Evolutionary conservation across 1,284 basidiomycete species (phyloP).

Genomic region (Boletus holoroseus): DNA sequence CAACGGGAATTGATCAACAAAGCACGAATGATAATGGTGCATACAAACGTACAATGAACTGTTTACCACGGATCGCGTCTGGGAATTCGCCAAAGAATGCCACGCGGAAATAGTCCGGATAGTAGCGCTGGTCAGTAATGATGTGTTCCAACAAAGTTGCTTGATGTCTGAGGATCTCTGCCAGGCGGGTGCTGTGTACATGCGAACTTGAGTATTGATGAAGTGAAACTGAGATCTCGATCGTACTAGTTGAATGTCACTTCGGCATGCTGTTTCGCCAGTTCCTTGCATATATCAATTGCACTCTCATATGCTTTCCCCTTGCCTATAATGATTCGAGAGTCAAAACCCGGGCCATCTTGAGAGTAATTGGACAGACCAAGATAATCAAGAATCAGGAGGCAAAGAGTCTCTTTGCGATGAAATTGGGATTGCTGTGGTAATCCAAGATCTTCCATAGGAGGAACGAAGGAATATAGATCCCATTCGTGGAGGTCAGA

Average conservation of each 20-base stretch:
- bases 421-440: conserved; percentile 93
- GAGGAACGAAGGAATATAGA: conserved; percentile 70
- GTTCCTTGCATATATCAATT: conserved; percentile 87
- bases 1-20: conserved; percentile 6
- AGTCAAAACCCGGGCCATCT: conserved; percentile 3
- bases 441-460: conserved; percentile 81
- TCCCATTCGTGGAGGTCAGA: conserved; percentile 93
- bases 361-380: conserved; percentile 44
- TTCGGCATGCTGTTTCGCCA: conserved; percentile 78
- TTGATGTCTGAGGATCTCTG: conserved; percentile 82
- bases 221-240: conserved; percentile 6
- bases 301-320: conserved; percentile 96
- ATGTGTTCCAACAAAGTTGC: conserved; percentile 81
- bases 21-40: not conserved
- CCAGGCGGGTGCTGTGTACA: conserved; percentile 58
- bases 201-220: conserved; percentile 9
- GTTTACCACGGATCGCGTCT: conserved; percentile 74
- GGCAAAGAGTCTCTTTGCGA: conserved; percentile 85
- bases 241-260: conserved; percentile 87
- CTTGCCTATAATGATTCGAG: conserved; percentile 52
- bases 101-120: conserved; percentile 90
- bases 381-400: conserved; percentile 82
- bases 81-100: conserved; percentile 92
- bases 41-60: conserved; percentile 66
- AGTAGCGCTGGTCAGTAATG: conserved; percentile 75